phyloP scores from a whole-genome alignment of 2,329 filamentous ascomycete genomes.

The Botrytis deweyae region DNA sequence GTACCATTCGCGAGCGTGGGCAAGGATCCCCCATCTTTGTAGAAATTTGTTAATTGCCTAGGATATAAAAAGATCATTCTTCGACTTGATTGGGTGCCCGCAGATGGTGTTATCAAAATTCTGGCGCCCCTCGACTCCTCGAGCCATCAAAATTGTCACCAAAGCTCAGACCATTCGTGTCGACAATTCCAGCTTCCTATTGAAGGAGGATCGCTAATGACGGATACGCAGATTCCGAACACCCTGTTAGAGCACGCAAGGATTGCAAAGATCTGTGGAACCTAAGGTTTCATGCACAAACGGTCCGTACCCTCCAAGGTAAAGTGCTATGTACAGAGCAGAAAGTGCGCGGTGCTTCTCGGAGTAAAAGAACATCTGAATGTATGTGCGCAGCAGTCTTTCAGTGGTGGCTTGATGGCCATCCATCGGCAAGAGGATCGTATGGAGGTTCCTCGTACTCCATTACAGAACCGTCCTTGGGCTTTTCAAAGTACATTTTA shows the following conservation, averaged over 20 bases:
- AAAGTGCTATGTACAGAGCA: not conserved
- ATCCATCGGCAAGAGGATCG: constrained; percentile 6
- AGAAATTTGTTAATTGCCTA: not conserved
- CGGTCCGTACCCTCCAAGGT: not conserved
- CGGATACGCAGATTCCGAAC: not conserved
- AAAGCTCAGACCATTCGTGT: not conserved
- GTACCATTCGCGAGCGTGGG: not conserved
- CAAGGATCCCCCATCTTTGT: not conserved
- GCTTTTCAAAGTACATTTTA: constrained; percentile 6
- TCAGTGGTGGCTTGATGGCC: not conserved
- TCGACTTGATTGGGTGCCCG: not conserved
- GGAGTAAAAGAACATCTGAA: not conserved
- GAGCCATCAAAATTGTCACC: not conserved
- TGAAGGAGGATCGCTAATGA: not conserved
- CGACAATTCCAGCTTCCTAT: not conserved
- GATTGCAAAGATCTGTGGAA: not conserved
- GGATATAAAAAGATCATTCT: not conserved
- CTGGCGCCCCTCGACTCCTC: no score
- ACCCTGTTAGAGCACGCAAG: not conserved
- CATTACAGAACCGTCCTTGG: constrained; percentile 15
- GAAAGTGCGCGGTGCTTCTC: not conserved
- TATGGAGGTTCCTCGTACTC: constrained; percentile 18
- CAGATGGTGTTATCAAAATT: not conserved
- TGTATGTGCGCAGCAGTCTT: not conserved
- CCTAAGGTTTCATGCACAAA: not conserved